These are phyloP conservation scores for Oryza officinalis DNA, from an alignment of 176 grass and related monocot genomes.

Conservation along the genomic window DNA sequence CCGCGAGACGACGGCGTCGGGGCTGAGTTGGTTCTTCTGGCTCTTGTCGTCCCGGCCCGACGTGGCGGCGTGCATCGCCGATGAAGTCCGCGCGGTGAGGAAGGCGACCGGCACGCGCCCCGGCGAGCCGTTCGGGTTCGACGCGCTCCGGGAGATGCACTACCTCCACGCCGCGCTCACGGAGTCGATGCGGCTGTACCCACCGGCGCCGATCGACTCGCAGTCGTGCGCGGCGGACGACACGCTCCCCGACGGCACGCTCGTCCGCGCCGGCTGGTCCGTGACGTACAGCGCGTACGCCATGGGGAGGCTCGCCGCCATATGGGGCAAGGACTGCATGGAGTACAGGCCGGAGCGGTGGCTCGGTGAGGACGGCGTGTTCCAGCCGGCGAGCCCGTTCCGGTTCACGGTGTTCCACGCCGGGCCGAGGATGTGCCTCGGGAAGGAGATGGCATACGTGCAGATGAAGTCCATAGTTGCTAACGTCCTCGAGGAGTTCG, in stretches of 20 bases:
- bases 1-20: slow-evolving; percentile 40
- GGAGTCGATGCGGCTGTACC: slow-evolving; percentile 60
- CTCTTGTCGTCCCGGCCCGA: slow-evolving; percentile 29
- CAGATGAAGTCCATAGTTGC: slow-evolving; percentile 47
- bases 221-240: slow-evolving; percentile 35
- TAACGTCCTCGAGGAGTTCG: neutral
- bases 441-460: slow-evolving; percentile 49
- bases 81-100: slow-evolving; percentile 29
- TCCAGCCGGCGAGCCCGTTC: slow-evolving; percentile 38
- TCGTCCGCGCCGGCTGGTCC: neutral
- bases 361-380: slow-evolving; percentile 1
- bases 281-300: neutral
- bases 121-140: slow-evolving; percentile 38
- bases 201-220: slow-evolving; percentile 36
- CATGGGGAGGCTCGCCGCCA: neutral
- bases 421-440: slow-evolving; percentile 41
- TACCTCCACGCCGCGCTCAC: slow-evolving; percentile 63
- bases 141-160: slow-evolving; percentile 47
- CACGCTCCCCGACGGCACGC: slow-evolving; percentile 37
- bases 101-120: neutral
- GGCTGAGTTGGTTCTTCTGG: slow-evolving; percentile 54
- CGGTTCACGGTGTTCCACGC: slow-evolving; percentile 47
- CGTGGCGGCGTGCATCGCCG: slow-evolving; percentile 27
- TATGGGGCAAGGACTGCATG: neutral
- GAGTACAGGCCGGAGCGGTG: neutral